Evolutionary conservation across 164 flowering plant species (phyloP), one percentile per base, ranked within the genome.

Genomic region (Kingdonia uniflora): DNA sequence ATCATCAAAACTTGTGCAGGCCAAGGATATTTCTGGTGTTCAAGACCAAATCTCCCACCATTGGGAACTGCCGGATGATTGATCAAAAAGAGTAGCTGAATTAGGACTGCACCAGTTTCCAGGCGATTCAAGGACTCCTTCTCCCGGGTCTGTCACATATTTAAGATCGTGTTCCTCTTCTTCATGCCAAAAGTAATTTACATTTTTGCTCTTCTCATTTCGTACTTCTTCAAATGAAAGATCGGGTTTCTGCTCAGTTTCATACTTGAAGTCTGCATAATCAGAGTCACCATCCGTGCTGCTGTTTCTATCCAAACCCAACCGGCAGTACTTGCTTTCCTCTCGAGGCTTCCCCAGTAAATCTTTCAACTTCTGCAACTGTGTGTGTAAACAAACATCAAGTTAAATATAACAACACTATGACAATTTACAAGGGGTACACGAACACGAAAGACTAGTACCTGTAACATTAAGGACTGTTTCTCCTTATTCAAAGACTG

Each of bases 401-500:
- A n/a, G n/a, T n/a, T n/a, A n/a, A n/a, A n/a, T n/a, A n/a, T n/a
- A n/a, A n/a, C n/a, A n/a, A n/a, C n/a, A n/a, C n/a, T n/a, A n/a
- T n/a, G n/a, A n/a, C n/a, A n/a, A n/a, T n/a, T n/a, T n/a, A n/a
- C n/a, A n/a, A n/a, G n/a, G n/a, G n/a, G n/a, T 48, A 35, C 50
- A 19, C 2, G 21, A n/a, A 50, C 12, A 33, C 22, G 1, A 39
- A 16, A 0, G 5, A 24, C 2, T 14, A 2, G 8, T 65, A 82
- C 96, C 90, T 87, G 75, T 37, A 47, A 5, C 17, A 63, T 49
- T 60, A 85, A 73, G 38, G 74, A 58, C 19, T 76, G 77, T 14
- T 76, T 78, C 58, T 87, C 94, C 33, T 72, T 63, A 71, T 71
- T 67, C 55, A 81, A 57, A 14, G 66, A 50, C 65, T 80, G 79